Evolutionary conservation across 2,329 filamentous ascomycete species (phyloP).

Genomic region (Pseudogymnoascus sp.): DNA sequence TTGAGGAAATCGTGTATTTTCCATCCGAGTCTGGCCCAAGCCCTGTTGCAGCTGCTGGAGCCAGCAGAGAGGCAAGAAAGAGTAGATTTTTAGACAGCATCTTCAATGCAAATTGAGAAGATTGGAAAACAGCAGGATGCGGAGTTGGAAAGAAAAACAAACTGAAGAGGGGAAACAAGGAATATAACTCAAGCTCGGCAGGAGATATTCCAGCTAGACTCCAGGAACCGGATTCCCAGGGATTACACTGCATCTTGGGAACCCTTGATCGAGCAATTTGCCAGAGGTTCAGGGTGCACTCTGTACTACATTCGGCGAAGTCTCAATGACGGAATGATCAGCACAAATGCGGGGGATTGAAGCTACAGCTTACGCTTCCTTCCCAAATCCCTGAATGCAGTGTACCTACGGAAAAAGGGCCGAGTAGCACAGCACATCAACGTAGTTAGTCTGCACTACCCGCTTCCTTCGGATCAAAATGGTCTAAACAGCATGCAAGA

Average conservation of each 20-base stretch:
- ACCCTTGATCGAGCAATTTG: not conserved
- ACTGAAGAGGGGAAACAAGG: not conserved
- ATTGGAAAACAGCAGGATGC: not conserved
- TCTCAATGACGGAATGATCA: constrained; percentile 9
- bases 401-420: not conserved
- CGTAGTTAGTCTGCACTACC: not conserved
- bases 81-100: constrained; percentile 18
- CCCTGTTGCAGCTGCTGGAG: constrained; percentile 12
- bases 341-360: constrained; percentile 2
- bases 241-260: not conserved
- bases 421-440: not conserved
- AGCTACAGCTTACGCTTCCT: not conserved
- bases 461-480: not conserved
- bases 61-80: constrained; percentile 14
- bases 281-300: not conserved
- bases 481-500: not conserved
- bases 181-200: not conserved
- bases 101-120: constrained; percentile 10
- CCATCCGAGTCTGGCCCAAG: constrained; percentile 48
- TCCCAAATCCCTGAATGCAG: not conserved
- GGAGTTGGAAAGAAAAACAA: not conserved
- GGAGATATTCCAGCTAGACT: constrained; percentile 1
- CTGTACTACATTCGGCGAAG: not conserved
- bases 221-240: not conserved
- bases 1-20: constrained; percentile 66